Percentiles rank a stretch among this genome's conserved stretches.
phyloP scores from a whole-genome alignment of 495 filamentous ascomycete genomes.

The Aspergillus cavernicola region DNA sequence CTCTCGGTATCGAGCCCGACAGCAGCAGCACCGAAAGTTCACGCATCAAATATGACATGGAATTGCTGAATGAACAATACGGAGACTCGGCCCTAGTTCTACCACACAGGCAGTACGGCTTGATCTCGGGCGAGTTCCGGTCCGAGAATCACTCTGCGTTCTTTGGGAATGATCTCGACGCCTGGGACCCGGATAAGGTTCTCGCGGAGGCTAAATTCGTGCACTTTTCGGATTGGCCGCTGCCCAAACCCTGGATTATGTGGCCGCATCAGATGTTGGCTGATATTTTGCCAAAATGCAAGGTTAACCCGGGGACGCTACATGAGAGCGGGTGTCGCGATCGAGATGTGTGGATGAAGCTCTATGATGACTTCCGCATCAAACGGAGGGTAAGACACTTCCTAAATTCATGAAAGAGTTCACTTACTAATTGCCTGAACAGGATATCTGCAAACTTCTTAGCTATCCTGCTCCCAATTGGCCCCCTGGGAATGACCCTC shows the following conservation, averaged over 20 bases:
- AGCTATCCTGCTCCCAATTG: slow-evolving; percentile 46
- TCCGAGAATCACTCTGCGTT: slow-evolving; percentile 55
- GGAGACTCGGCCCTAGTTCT: slow-evolving; percentile 63
- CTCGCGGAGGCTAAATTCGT: slow-evolving; percentile 68
- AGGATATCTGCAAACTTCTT: slow-evolving; percentile 49
- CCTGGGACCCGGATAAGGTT: slow-evolving; percentile 64
- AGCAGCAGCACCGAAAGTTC: slow-evolving; percentile 4
- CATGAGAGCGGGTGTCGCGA: slow-evolving; percentile 56
- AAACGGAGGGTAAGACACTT: slow-evolving; percentile 52
- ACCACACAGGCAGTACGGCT: slow-evolving; percentile 68
- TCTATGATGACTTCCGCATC: slow-evolving; percentile 65
- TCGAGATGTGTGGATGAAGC: slow-evolving; percentile 63
- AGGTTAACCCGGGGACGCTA: slow-evolving; percentile 40
- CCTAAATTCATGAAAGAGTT: background rate
- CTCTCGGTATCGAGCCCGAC: slow-evolving; percentile 1
- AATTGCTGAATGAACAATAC: slow-evolving; percentile 70
- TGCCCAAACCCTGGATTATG: slow-evolving; percentile 76
- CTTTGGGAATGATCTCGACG: slow-evolving; percentile 57
- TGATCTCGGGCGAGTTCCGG: slow-evolving; percentile 71
- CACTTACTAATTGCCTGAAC: background rate
- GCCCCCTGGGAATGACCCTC: slow-evolving; percentile 17
- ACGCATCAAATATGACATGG: slow-evolving; percentile 63
- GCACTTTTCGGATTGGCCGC: slow-evolving; percentile 78
- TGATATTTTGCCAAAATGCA: slow-evolving; percentile 58
- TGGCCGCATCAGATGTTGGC: slow-evolving; percentile 52